phyloP scores from a whole-genome alignment of 129 eudicot genomes.

The sunflower (Helianthus annuus) region DNA sequence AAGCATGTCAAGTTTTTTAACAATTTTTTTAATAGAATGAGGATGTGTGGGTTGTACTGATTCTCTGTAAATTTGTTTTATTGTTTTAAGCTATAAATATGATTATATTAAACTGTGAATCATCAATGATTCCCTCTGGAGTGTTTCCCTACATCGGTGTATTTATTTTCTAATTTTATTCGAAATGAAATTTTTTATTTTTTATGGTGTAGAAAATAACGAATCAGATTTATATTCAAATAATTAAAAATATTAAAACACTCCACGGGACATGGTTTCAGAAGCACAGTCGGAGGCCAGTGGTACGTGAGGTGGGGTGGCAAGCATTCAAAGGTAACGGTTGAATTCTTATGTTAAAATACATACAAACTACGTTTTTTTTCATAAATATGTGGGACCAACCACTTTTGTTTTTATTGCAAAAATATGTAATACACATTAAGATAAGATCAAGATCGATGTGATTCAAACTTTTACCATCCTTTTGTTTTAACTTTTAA shows the following conservation, averaged over 20 bases:
- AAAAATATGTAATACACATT: background rate
- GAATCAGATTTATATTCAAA: background rate
- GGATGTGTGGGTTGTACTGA: no score
- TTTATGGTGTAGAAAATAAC: no score
- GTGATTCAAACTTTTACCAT: background rate
- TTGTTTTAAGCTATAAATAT: no score
- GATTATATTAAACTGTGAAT: no score
- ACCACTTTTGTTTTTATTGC: slow-evolving; percentile 12
- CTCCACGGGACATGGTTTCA: slow-evolving; percentile 19
- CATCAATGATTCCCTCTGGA: no score
- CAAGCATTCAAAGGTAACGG: slow-evolving; percentile 35
- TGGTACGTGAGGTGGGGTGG: slow-evolving; percentile 26
- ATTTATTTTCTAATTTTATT: no score
- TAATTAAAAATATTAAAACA: background rate
- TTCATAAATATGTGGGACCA: slow-evolving; percentile 21
- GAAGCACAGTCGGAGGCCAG: slow-evolving; percentile 16
- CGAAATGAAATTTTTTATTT: no score
- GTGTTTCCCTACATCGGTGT: no score
- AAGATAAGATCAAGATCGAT: background rate
- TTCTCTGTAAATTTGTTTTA: no score
- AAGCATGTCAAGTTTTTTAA: no score
- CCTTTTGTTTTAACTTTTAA: no score
- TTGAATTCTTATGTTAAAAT: slow-evolving; percentile 24
- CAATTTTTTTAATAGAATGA: no score
- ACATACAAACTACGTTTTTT: slow-evolving; percentile 12